Evolutionary conservation across 2,329 filamentous ascomycete genomes (phyloP), one percentile per base, ranked within the genome.

Genomic region (Meredithiella fracta): DNA sequence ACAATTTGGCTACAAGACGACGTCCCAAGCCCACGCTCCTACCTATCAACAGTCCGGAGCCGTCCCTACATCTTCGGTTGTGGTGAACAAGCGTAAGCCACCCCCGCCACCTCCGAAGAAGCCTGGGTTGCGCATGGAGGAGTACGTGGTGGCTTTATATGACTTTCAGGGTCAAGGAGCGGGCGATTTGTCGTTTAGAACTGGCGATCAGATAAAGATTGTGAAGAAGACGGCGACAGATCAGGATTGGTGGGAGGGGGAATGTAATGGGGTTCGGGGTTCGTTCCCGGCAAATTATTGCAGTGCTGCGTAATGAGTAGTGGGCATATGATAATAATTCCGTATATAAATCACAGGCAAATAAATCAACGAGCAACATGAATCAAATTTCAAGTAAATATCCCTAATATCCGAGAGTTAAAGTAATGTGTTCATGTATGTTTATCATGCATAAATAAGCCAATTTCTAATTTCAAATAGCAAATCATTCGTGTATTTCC

Each of bases 171-270:
- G 83, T 0, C 80, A 89, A 63, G 77, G 76, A 5, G 67, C 70
- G 1, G 85, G 84, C 0, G 87, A 94, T 65, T 65, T 94, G 53
- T 75, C 75, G 1, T 94, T 94, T 64, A 73, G 73, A 29, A 84
- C 90, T 66, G 87, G 86, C 1, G 87, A 92, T 63, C 73, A 77
- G 52, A 94, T 94, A 62, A 78, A 75, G 49, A 82, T 94, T 2
- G 64, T 89, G 31, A 86, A 86, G 70, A 87, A 84, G 70, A 92
- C 87, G 1, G 77, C 79, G 5, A 88, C 82, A 59, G 83, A 80
- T 22, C 84, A 92, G 68, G 87, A 92, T 65, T 94, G 87, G 86
- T 94, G 87, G 87, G 78, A 86, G 60, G 87, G 87, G 11, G 86
- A 92, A 67, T 60, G 90, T 14, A 72, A 73, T 42, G 86, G 86